Evolutionary conservation across 1,284 basidiomycete species (phyloP).

Genomic region (Ceratorhiza oryzae-sativae): DNA sequence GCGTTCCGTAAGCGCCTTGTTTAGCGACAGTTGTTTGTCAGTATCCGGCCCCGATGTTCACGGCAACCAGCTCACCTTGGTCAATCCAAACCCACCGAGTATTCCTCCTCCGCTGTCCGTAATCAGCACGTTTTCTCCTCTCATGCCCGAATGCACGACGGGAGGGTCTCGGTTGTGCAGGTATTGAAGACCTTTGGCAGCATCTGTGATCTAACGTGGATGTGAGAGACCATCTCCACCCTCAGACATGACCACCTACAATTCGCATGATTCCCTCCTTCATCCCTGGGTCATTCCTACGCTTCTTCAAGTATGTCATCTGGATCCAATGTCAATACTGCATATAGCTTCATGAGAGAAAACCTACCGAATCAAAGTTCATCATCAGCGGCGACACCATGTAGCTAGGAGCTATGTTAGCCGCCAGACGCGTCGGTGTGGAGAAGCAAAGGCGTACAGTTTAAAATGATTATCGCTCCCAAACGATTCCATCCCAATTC

Average conservation of each 20-base stretch:
- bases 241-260: background rate
- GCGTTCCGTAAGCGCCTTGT: background rate
- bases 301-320: slow-evolving; percentile 21
- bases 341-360: too few relatives aligned
- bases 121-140: slow-evolving; percentile 32
- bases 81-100: slow-evolving; percentile 30
- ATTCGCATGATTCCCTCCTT: slow-evolving; percentile 24
- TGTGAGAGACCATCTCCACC: background rate
- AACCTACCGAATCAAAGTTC: slow-evolving; percentile 25
- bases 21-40: too few relatives aligned
- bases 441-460: background rate
- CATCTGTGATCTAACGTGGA: slow-evolving; percentile 15
- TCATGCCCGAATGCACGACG: slow-evolving; percentile 32
- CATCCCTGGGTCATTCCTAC: background rate
- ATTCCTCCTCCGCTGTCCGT: slow-evolving; percentile 24
- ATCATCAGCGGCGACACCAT: slow-evolving; percentile 33
- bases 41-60: too few relatives aligned
- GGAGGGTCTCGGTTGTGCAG: slow-evolving; percentile 11
- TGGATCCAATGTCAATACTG: background rate
- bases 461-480: slow-evolving; percentile 14
- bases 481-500: slow-evolving; percentile 30
- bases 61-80: background rate
- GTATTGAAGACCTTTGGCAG: slow-evolving; percentile 29
- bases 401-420: background rate
- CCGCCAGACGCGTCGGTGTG: too few relatives aligned